Conservation (phyloP, 805 yeast species). For the Clavispora carvajalis region DNA sequence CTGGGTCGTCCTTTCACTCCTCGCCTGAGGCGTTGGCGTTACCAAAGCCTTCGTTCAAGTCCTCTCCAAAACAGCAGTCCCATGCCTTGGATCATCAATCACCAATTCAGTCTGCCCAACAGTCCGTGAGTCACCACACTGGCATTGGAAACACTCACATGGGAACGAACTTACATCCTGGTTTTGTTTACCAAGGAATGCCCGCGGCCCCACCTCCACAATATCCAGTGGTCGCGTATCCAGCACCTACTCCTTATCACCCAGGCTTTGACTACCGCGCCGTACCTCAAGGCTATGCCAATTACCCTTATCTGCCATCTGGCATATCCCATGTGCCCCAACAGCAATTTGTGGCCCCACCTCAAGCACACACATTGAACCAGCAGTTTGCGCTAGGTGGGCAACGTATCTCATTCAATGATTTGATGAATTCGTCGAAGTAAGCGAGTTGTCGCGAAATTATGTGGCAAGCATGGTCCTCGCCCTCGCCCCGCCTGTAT, state of each 20-base stretch:
- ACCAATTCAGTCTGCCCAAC: conserved; percentile 6
- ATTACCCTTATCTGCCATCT: conserved; percentile 23
- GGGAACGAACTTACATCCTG: conserved; percentile 9
- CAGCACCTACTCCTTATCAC: conserved; percentile 18
- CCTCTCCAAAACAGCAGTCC: conserved; percentile 17
- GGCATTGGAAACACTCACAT: conserved; percentile 1
- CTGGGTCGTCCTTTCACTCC: conserved; percentile 54
- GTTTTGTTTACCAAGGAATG: conserved; percentile 16
- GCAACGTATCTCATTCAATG: conserved; percentile 37
- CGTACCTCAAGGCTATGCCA: conserved; percentile 29
- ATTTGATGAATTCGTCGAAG: conserved; percentile 27
- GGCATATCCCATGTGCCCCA: conserved; percentile 13
- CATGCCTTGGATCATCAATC: not conserved
- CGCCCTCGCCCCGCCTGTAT: not conserved
- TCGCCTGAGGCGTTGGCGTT: conserved; percentile 52
- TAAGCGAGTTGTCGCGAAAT: not conserved
- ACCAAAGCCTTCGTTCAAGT: conserved; percentile 48
- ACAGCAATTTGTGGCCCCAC: conserved; percentile 11
- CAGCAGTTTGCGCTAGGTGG: conserved; percentile 16
- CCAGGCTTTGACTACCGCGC: conserved; percentile 29
- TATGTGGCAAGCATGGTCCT: no score
- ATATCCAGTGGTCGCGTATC: conserved; percentile 33
- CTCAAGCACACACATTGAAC: not conserved
- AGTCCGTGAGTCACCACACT: conserved; percentile 3
- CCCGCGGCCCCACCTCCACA: conserved; percentile 19